Evolutionary conservation across 1,139 yeast genomes (phyloP).

Genomic region (Magnusiomyces suaveolens): DNA sequence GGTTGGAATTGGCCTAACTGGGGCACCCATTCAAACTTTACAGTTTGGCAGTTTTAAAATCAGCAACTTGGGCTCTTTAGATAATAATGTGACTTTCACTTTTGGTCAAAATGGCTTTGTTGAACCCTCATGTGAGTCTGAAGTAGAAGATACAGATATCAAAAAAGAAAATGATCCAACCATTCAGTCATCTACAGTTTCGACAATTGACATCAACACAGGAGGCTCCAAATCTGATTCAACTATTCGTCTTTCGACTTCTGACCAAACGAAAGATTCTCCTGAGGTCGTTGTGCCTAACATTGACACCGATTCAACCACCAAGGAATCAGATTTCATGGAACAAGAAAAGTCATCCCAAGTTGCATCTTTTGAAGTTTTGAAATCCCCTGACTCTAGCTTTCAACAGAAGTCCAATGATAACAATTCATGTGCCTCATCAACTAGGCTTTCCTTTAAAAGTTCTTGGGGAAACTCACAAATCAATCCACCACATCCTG

Average conservation of each 20-base stretch:
- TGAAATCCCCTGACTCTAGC: background rate
- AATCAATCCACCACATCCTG: background rate
- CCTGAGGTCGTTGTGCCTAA: background rate
- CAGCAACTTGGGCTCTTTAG: background rate
- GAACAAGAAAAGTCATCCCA: background rate
- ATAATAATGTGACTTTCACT: constrained; percentile 3
- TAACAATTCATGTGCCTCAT: background rate
- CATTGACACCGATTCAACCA: background rate
- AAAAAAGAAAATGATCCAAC: background rate
- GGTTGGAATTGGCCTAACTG: constrained; percentile 4
- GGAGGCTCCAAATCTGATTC: too few species aligned
- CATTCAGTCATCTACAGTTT: too few species aligned
- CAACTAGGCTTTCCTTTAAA: background rate
- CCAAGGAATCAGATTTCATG: background rate
- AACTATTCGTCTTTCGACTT: too few species aligned
- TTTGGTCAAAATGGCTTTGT: constrained; percentile 3
- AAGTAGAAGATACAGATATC: background rate
- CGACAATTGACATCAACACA: too few species aligned
- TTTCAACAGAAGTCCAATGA: background rate
- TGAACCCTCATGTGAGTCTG: background rate
- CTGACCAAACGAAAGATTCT: too few species aligned
- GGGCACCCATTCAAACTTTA: constrained; percentile 1
- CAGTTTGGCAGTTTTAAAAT: constrained; percentile 3
- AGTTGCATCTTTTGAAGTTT: background rate
- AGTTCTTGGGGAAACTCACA: background rate